A percentile compares a stretch with the other conserved stretches of the same genome.
These are phyloP conservation scores for Aureobasidium melanogenum DNA, from an alignment of 2,329 filamentous ascomycete species.

Conservation along the genomic window DNA sequence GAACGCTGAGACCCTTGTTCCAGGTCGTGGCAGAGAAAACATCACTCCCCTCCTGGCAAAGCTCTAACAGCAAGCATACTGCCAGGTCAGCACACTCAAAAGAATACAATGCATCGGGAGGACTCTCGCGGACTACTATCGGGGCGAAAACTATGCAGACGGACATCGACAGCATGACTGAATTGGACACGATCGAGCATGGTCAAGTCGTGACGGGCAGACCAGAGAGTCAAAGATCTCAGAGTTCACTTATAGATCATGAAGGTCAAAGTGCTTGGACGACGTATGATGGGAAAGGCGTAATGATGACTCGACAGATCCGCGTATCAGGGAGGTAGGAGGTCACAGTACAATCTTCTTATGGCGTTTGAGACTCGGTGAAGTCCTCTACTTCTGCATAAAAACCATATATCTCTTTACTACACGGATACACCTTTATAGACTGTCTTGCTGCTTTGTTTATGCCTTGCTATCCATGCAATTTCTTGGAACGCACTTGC, in stretches of 20 bases:
- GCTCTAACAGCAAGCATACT: not conserved
- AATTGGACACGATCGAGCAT: not conserved
- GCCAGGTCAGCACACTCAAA: conserved; percentile 6
- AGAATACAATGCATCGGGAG: conserved; percentile 4
- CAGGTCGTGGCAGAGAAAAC: not conserved
- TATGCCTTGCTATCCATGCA: not conserved
- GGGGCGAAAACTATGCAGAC: not conserved
- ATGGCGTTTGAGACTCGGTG: not conserved
- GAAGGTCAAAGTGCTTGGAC: not conserved
- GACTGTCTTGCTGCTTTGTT: not conserved
- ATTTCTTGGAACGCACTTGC: not conserved
- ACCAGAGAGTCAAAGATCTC: not conserved
- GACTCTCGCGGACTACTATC: not conserved
- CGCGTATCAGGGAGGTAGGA: not conserved
- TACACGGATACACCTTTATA: not conserved
- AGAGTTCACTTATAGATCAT: not conserved
- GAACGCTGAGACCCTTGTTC: conserved; percentile 19
- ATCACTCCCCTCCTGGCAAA: not conserved
- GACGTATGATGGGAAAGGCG: not conserved
- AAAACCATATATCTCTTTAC: not conserved
- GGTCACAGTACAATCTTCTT: not conserved
- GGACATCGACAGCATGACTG: not conserved
- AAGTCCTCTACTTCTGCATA: not conserved
- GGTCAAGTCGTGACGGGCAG: not conserved
- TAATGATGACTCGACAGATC: not conserved